A percentile compares a stretch with the other conserved stretches of the same genome.
Evolutionary conservation across 2,329 filamentous ascomycete species (phyloP).

Genomic region (Colletotrichum costaricense): DNA sequence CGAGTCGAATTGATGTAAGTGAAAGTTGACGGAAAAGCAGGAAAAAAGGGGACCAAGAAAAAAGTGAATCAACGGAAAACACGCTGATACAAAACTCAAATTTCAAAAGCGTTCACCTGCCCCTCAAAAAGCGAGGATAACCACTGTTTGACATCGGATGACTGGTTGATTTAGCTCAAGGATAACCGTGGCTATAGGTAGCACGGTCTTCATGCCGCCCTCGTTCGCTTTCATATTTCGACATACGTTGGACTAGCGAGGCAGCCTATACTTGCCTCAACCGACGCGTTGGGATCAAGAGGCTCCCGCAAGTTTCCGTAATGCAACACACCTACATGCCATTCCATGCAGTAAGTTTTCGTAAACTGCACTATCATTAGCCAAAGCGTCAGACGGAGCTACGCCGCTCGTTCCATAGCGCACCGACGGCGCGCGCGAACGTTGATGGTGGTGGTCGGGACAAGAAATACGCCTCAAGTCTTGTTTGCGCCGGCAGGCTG

Average conservation of each 20-base stretch:
- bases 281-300: neutral
- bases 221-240: neutral
- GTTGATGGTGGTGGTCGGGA: neutral
- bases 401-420: neutral
- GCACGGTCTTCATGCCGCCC: neutral
- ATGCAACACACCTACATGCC: slow-evolving; percentile 25
- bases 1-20: neutral
- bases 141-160: slow-evolving; percentile 8
- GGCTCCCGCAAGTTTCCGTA: slow-evolving; percentile 22
- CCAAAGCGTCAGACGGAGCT: neutral
- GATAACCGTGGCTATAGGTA: neutral
- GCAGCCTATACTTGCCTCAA: neutral
- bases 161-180: neutral
- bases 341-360: slow-evolving; percentile 2
- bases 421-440: neutral
- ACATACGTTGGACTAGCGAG: neutral
- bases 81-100: slow-evolving; percentile 25
- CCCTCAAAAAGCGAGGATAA: slow-evolving; percentile 9
- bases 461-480: slow-evolving; percentile 7
- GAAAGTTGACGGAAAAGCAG: neutral
- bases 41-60: neutral
- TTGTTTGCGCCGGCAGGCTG: slow-evolving; percentile 19
- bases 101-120: slow-evolving; percentile 8
- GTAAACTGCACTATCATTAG: neutral
- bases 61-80: slow-evolving; percentile 16